phyloP scores from a whole-genome alignment of 139 green algal genomes.

The Ettlia oleoabundans region DNA sequence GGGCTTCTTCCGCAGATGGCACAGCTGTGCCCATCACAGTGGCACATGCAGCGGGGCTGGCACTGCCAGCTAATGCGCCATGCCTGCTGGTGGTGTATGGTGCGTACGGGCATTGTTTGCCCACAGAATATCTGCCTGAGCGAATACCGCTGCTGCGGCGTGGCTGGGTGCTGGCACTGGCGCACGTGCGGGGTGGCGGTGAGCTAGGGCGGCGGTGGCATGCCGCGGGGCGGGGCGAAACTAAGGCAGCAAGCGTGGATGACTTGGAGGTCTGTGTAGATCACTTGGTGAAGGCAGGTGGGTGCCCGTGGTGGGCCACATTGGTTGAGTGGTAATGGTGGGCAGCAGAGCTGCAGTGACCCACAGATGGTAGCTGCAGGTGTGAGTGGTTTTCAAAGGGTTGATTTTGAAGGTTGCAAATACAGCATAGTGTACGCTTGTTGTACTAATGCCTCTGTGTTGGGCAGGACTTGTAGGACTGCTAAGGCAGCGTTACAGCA shows the following conservation, averaged over 20 bases:
- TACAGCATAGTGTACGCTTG: no score
- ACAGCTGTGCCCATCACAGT: constrained; percentile 61
- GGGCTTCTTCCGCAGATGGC: constrained; percentile 19
- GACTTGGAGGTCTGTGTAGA: constrained; percentile 66
- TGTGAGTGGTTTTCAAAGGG: no score
- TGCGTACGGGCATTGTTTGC: constrained; percentile 76
- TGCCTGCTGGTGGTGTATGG: constrained; percentile 78
- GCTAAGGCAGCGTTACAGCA: no score
- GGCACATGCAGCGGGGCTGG: constrained; percentile 12
- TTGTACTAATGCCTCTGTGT: background rate
- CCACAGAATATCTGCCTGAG: constrained; percentile 58
- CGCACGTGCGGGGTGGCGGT: constrained; percentile 78
- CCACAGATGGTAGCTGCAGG: no score
- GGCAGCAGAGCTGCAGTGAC: no score
- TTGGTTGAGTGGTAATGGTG: background rate
- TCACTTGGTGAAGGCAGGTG: constrained; percentile 42
- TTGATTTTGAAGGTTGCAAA: no score
- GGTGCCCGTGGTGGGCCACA: background rate
- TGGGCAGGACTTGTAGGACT: no score
- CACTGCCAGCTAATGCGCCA: background rate
- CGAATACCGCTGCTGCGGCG: constrained; percentile 62
- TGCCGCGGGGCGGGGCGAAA: constrained; percentile 45
- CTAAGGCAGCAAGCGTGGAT: constrained; percentile 54
- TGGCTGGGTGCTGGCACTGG: constrained; percentile 68
- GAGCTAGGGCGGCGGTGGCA: constrained; percentile 84